These are phyloP conservation scores for Neopestalotiopsis sp. DNA, from an alignment of 2,329 filamentous ascomycete species.

Conservation along the genomic window DNA sequence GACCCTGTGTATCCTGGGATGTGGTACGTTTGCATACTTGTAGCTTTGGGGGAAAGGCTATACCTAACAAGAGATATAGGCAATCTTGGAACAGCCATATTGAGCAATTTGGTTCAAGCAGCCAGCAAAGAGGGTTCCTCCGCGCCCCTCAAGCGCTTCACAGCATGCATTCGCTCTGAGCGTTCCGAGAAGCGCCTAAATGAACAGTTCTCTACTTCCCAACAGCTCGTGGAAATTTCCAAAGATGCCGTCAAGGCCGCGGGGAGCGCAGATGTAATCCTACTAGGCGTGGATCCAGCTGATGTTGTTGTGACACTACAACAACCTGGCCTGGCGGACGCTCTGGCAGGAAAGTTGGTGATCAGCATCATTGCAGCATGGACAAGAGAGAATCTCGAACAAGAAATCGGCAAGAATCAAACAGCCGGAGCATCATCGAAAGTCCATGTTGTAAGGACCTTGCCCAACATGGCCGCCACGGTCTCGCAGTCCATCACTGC, in stretches of 20 bases:
- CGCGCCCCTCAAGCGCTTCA: not conserved
- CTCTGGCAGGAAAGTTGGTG: slow-evolving; percentile 49
- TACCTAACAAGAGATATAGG: not conserved
- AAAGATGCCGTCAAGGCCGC: slow-evolving; percentile 41
- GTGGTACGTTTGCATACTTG: not conserved
- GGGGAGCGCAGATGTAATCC: slow-evolving; percentile 43
- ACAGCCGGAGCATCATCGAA: too few species aligned
- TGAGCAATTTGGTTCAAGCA: not conserved
- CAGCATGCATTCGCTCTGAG: slow-evolving; percentile 14
- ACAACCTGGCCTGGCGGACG: slow-evolving; percentile 42
- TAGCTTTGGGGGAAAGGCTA: not conserved
- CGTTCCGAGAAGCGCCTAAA: slow-evolving; percentile 1
- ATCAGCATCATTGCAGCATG: slow-evolving; percentile 59
- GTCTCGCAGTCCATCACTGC: slow-evolving; percentile 40
- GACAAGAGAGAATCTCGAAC: slow-evolving; percentile 33
- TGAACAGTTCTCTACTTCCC: not conserved
- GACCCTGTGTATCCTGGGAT: slow-evolving; percentile 12
- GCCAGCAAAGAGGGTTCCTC: not conserved
- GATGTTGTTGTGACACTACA: slow-evolving; percentile 46
- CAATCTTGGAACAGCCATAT: slow-evolving; percentile 14
- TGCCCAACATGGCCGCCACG: slow-evolving; percentile 42
- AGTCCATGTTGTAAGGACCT: slow-evolving; percentile 33
- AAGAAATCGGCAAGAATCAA: not conserved
- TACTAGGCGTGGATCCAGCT: slow-evolving; percentile 53
- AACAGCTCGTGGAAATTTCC: slow-evolving; percentile 27